Percentiles rank a stretch among this genome's conserved stretches.
These are phyloP conservation scores for Basidioascus undulatus DNA, from an alignment of 768 basidiomycete genomes.

Conservation along the genomic window DNA sequence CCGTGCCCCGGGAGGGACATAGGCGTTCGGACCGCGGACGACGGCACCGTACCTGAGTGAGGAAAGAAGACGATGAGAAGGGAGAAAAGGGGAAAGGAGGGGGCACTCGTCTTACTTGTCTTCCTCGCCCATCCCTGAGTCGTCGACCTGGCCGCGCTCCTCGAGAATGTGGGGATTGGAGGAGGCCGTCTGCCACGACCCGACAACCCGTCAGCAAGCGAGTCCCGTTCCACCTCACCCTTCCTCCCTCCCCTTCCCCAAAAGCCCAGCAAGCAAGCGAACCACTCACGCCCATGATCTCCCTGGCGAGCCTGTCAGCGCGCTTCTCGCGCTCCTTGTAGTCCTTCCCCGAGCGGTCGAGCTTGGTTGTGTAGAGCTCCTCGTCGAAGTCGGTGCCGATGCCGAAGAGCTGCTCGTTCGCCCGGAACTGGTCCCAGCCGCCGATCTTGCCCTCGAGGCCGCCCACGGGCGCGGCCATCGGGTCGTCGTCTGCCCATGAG, in stretches of 20 bases:
- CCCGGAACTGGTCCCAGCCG: slow-evolving; percentile 81
- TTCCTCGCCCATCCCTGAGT: slow-evolving; percentile 67
- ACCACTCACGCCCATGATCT: slow-evolving; percentile 55
- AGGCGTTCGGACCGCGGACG: slow-evolving; percentile 63
- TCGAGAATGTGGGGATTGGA: slow-evolving; percentile 73
- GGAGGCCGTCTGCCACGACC: slow-evolving; percentile 26
- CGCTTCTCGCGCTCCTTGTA: slow-evolving; percentile 70
- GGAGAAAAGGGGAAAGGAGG: slow-evolving; percentile 6
- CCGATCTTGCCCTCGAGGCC: not conserved
- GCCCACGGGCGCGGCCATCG: slow-evolving; percentile 7
- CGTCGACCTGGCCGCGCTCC: slow-evolving; percentile 48
- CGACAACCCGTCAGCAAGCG: not conserved
- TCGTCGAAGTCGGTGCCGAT: slow-evolving; percentile 80
- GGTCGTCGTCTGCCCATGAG: slow-evolving; percentile 2
- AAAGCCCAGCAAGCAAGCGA: not conserved
- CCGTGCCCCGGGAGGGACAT: slow-evolving; percentile 80
- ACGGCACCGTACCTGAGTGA: slow-evolving; percentile 65
- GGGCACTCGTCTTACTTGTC: slow-evolving; percentile 47
- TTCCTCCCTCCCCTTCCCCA: too few species aligned
- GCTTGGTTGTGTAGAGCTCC: slow-evolving; percentile 77
- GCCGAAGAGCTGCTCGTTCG: slow-evolving; percentile 79
- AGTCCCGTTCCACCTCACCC: not conserved
- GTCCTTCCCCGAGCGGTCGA: slow-evolving; percentile 61
- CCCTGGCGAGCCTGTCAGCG: slow-evolving; percentile 68
- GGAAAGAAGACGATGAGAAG: slow-evolving; percentile 12